Evolutionary conservation across 1,284 basidiomycete species (phyloP).

Genomic region (Wallemia ichthyophaga): DNA sequence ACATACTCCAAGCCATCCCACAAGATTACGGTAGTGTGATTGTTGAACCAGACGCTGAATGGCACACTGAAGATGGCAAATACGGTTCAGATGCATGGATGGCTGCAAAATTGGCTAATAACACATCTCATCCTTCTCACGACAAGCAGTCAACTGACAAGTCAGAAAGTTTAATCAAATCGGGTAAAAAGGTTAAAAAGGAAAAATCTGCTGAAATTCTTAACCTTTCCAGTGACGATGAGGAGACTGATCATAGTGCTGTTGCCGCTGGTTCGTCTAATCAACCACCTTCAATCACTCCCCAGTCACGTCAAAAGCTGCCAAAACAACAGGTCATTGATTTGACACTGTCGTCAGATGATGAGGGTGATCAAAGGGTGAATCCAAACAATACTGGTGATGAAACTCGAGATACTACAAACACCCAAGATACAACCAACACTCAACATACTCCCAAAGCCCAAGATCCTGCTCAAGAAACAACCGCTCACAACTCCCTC

Average conservation of each 20-base stretch:
- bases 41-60: slow-evolving; percentile 74
- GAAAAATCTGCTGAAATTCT: not conserved
- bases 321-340: not conserved
- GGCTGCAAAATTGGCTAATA: slow-evolving; percentile 10
- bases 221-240: not conserved
- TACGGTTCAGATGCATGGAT: slow-evolving; percentile 43
- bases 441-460: too few relatives aligned
- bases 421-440: too few relatives aligned
- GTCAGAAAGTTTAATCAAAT: too few relatives aligned
- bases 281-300: not conserved
- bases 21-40: slow-evolving; percentile 67
- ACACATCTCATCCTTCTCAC: too few relatives aligned
- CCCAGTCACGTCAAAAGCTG: not conserved
- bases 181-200: not conserved
- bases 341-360: not conserved
- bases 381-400: too few relatives aligned
- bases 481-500: too few relatives aligned
- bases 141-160: too few relatives aligned
- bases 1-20: slow-evolving; percentile 42
- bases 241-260: not conserved
- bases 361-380: not conserved
- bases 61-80: slow-evolving; percentile 72
- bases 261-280: too few relatives aligned
- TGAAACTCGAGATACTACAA: too few relatives aligned
- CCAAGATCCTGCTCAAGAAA: too few relatives aligned